phyloP scores from a whole-genome alignment of 179 eudicot genomes.

The Vitellaria paradoxa region DNA sequence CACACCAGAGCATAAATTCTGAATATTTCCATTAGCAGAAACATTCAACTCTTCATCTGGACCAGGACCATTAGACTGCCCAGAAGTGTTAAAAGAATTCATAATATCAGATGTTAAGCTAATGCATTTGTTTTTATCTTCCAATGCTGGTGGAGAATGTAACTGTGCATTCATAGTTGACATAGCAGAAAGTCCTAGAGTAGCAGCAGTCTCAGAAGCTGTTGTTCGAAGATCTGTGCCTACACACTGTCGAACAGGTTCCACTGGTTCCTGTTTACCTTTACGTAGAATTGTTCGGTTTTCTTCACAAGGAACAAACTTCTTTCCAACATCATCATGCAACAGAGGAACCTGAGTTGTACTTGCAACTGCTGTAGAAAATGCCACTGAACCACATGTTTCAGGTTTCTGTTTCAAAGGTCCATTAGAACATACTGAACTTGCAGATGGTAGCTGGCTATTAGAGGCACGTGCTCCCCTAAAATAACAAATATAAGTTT shows the following conservation, averaged over 20 bases:
- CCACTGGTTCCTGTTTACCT: slow-evolving; percentile 36
- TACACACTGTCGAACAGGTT: slow-evolving; percentile 28
- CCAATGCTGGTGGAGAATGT: slow-evolving; percentile 16
- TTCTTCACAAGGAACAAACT: slow-evolving; percentile 26
- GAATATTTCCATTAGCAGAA: slow-evolving; percentile 27
- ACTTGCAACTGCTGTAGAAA: slow-evolving; percentile 39
- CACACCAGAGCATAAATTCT: slow-evolving; percentile 38
- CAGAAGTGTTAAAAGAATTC: slow-evolving; percentile 18
- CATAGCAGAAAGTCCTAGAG: slow-evolving; percentile 19
- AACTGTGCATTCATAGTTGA: slow-evolving; percentile 21
- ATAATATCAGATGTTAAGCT: slow-evolving; percentile 10
- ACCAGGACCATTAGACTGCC: slow-evolving; percentile 19
- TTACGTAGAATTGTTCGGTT: slow-evolving; percentile 23
- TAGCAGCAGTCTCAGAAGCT: slow-evolving; percentile 29
- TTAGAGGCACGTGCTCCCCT: slow-evolving; percentile 80
- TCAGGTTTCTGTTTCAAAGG: slow-evolving; percentile 53
- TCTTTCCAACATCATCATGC: slow-evolving; percentile 41
- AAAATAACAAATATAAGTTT: not conserved
- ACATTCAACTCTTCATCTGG: slow-evolving; percentile 27
- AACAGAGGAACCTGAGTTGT: slow-evolving; percentile 25
- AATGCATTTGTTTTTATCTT: slow-evolving; percentile 19
- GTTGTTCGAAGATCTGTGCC: slow-evolving; percentile 20
- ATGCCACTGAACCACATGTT: slow-evolving; percentile 21
- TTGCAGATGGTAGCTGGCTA: slow-evolving; percentile 42
- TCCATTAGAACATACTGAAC: slow-evolving; percentile 44